Conservation (phyloP, 2,329 filamentous ascomycete genomes). For the Fusarium avenaceum region DNA sequence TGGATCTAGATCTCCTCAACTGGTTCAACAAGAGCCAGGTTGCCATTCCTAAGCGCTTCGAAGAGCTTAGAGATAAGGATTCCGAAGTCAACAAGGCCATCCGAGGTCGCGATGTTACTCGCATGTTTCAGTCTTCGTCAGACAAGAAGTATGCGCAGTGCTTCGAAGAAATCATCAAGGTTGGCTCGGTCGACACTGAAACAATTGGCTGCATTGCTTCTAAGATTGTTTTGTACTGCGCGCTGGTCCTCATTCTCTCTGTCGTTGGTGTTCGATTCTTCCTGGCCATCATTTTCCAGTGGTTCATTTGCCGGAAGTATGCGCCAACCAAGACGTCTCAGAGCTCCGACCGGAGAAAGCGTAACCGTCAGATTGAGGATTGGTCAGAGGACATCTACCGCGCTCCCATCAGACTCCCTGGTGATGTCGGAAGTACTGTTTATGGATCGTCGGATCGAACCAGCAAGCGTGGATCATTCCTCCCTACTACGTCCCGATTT, state of each 20-base stretch:
- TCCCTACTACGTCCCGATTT: slow-evolving; percentile 95
- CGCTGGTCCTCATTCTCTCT: slow-evolving; percentile 89
- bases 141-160: slow-evolving; percentile 90
- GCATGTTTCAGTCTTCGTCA: slow-evolving; percentile 80
- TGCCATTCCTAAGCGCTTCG: slow-evolving; percentile 79
- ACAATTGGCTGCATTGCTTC: slow-evolving; percentile 98
- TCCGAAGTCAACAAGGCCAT: slow-evolving; percentile 72
- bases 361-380: slow-evolving; percentile 94
- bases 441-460: slow-evolving; percentile 72
- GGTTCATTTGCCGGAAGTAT: slow-evolving; percentile 92
- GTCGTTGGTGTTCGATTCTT: slow-evolving; percentile 89
- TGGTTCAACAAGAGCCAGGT: slow-evolving; percentile 93
- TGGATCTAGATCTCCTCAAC: slow-evolving; percentile 87
- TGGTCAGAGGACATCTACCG: slow-evolving; percentile 99
- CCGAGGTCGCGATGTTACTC: slow-evolving; percentile 88
- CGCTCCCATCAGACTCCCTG: slow-evolving; percentile 84
- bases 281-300: slow-evolving; percentile 93
- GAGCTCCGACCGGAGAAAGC: slow-evolving; percentile 82
- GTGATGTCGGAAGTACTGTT: slow-evolving; percentile 76
- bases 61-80: slow-evolving; percentile 78
- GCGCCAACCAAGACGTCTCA: slow-evolving; percentile 88
- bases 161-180: slow-evolving; percentile 93
- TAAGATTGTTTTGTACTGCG: slow-evolving; percentile 95
- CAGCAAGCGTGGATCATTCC: slow-evolving; percentile 87
- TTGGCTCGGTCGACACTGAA: slow-evolving; percentile 94